These are phyloP conservation scores for Pseudopyricularia cyperi DNA, from an alignment of 2,329 filamentous ascomycete species.

Conservation along the genomic window DNA sequence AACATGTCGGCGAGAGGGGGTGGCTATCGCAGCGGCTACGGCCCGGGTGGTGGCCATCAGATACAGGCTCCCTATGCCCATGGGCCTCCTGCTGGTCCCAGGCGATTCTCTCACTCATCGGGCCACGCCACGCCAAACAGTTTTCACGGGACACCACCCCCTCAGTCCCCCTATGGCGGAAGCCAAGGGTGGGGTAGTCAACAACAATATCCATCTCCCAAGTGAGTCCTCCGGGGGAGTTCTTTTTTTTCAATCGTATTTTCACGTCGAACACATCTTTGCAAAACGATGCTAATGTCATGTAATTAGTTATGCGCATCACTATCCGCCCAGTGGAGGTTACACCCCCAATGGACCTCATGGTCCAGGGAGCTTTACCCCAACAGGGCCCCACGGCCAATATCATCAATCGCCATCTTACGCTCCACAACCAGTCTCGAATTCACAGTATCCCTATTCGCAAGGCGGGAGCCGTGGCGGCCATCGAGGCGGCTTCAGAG, in stretches of 20 bases:
- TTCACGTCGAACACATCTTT: too few species aligned
- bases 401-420: slow-evolving; percentile 43
- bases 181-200: slow-evolving; percentile 23
- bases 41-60: slow-evolving; percentile 16
- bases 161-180: slow-evolving; percentile 27
- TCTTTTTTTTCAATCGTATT: too few species aligned
- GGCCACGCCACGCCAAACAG: slow-evolving; percentile 27
- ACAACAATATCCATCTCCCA: slow-evolving; percentile 24
- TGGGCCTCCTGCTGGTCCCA: slow-evolving; percentile 17
- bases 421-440: slow-evolving; percentile 42
- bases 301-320: slow-evolving; percentile 40
- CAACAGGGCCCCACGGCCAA: slow-evolving; percentile 38
- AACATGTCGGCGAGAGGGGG: slow-evolving; percentile 32
- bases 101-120: slow-evolving; percentile 24
- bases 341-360: slow-evolving; percentile 49
- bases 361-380: slow-evolving; percentile 29
- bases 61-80: slow-evolving; percentile 20
- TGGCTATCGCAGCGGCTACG: slow-evolving; percentile 26
- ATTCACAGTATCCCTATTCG: slow-evolving; percentile 39
- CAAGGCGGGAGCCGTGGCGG: slow-evolving; percentile 29
- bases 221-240: slow-evolving; percentile 20
- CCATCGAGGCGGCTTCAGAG: slow-evolving; percentile 44
- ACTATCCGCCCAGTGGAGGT: slow-evolving; percentile 37
- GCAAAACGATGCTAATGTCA: background rate
- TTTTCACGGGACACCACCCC: slow-evolving; percentile 29